Evolutionary conservation across 495 filamentous ascomycete genomes (phyloP).

Genomic region (Chaetomium tenue): DNA sequence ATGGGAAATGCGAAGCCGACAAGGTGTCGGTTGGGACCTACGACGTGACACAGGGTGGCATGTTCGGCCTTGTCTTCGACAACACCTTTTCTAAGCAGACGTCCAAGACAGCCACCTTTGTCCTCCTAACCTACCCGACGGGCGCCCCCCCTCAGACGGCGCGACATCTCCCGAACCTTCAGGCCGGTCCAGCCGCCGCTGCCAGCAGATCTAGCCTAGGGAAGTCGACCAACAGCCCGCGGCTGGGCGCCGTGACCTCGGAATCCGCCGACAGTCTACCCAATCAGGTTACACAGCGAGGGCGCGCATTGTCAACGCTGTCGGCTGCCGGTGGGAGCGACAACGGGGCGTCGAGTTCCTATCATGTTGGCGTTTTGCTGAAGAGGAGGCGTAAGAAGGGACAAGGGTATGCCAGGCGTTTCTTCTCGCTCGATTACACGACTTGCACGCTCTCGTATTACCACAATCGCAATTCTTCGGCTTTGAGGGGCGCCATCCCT

Average conservation of each 20-base stretch:
- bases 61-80: constrained; percentile 96
- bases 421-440: constrained; percentile 90
- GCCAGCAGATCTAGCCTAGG: constrained; percentile 53
- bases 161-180: constrained; percentile 60
- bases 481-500: constrained; percentile 86
- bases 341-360: constrained; percentile 36
- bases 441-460: constrained; percentile 94
- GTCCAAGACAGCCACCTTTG: constrained; percentile 91
- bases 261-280: constrained; percentile 59
- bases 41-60: constrained; percentile 80
- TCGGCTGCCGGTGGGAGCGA: constrained; percentile 39
- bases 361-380: constrained; percentile 76
- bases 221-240: constrained; percentile 40
- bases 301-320: constrained; percentile 34
- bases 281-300: constrained; percentile 42
- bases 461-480: constrained; percentile 85
- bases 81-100: constrained; percentile 97
- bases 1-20: constrained; percentile 93
- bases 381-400: constrained; percentile 90
- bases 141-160: constrained; percentile 76
- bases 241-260: constrained; percentile 39
- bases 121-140: constrained; percentile 89
- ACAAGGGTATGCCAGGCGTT: constrained; percentile 88
- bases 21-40: constrained; percentile 90
- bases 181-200: constrained; percentile 44